Conservation (phyloP, 352 stramenopile genomes). For the Thalassiosira mediterranea region DNA sequence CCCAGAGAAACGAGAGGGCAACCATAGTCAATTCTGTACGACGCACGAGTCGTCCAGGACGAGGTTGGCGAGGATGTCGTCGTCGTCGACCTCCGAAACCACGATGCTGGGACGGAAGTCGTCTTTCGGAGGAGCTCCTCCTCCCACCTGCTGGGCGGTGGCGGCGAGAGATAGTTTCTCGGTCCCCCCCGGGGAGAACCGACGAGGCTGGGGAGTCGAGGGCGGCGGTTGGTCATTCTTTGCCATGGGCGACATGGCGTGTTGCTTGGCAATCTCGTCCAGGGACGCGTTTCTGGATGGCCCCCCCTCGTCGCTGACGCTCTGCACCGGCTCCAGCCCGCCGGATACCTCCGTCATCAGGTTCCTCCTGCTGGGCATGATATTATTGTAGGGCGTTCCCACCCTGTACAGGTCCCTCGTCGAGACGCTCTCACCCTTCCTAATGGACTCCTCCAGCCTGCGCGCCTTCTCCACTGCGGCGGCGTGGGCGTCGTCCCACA, state of each 20-base stretch:
- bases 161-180: not conserved
- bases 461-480: constrained; percentile 35
- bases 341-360: too few species aligned
- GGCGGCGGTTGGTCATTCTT: constrained; percentile 4
- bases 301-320: not conserved
- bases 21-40: too few species aligned
- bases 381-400: constrained; percentile 27
- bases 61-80: not conserved
- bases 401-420: constrained; percentile 26
- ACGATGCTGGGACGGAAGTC: not conserved
- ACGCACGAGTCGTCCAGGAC: too few species aligned
- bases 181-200: not conserved
- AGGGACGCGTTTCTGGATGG: too few species aligned
- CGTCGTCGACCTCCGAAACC: not conserved
- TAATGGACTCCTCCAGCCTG: constrained; percentile 31
- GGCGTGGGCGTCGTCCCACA: constrained; percentile 43
- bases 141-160: too few species aligned
- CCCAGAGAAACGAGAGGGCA: too few species aligned
- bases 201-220: not conserved
- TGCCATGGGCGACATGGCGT: too few species aligned
- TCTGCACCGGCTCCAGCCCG: too few species aligned
- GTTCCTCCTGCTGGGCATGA: constrained; percentile 10
- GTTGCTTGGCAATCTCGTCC: too few species aligned
- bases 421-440: constrained; percentile 32
- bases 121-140: not conserved